Base-by-base conservation (phyloP, 345 rosid species). In the Ricinus communis region DNA sequence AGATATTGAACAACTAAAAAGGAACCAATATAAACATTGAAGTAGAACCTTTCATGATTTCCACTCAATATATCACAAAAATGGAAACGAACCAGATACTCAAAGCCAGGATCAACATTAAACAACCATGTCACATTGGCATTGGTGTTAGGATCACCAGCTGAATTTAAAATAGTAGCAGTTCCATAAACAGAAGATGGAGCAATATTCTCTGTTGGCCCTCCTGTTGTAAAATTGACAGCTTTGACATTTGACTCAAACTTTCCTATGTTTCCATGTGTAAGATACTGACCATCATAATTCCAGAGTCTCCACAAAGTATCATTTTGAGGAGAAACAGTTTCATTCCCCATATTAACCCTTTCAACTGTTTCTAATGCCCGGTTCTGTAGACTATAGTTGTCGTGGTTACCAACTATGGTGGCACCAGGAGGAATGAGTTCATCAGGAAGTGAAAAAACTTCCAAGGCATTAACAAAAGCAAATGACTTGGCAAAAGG, bases 261-360 rank as follows among this genome's bases (percentile, higher is more conserved):
- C 0, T 22, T 19, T 16, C 74, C 91, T 16, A 72, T 76, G 0
- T 62, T 70, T 38, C 52, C 54, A 68, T 80, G 82, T 28, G 43
- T 81, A 68, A 86, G 74, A 77, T 57, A 94, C 4, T 36, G 14
- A 59, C 65, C 77, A 83, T 91, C 98, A 3, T 91, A 69, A 58
- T 71, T 87, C 98, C 98, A 94, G 65, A 50, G 78, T 25, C 98
- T 79, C 95, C 97, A 90, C 64, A 90, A 72, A 31, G 82, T 61
- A 69, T 94, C 98, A 18, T 83, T 75, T 49, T 61, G 81, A 2
- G 84, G 87, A 64, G 22, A 18, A 57, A 93, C 97, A 1, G 70
- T 70, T 5, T 68, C 0, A 47, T 90, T 88, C 21, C 98, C 97
- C 98, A 93, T 93, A 73, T 93, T 89, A n/a, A 93, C 89, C 74